These are phyloP conservation scores for Hibiscus tridactylites DNA, from an alignment of 345 rosid genomes.

Conservation along the genomic window DNA sequence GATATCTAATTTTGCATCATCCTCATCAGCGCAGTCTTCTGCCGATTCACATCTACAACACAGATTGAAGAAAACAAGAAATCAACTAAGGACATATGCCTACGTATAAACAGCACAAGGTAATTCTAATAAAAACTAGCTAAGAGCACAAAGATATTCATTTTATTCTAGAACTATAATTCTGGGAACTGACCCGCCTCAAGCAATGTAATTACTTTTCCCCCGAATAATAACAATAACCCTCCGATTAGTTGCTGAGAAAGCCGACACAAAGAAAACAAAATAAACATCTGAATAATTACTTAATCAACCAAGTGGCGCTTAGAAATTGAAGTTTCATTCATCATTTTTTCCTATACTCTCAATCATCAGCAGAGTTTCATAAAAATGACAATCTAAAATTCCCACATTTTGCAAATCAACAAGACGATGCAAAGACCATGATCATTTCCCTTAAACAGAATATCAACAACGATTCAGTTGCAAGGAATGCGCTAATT, in stretches of 20 bases:
- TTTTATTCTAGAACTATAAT: not conserved
- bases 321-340: not conserved
- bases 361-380: not conserved
- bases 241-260: constrained; percentile 15
- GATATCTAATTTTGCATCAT: constrained; percentile 72
- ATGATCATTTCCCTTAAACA: not conserved
- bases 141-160: not conserved
- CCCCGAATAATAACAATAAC: constrained; percentile 15
- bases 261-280: constrained; percentile 14
- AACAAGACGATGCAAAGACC: not conserved
- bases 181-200: not conserved
- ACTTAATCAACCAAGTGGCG: constrained; percentile 4
- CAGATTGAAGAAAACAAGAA: constrained; percentile 10
- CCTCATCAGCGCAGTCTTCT: constrained; percentile 91
- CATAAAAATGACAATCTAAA: not conserved
- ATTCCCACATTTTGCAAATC: no score
- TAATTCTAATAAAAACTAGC: constrained; percentile 1
- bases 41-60: constrained; percentile 65
- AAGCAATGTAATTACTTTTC: constrained; percentile 1
- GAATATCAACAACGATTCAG: not conserved
- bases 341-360: not conserved
- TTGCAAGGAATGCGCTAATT: not conserved
- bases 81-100: not conserved
- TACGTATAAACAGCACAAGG: not conserved
- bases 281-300: constrained; percentile 6